These are phyloP conservation scores for Exophiala lecanii-corni DNA, from an alignment of 2,329 filamentous ascomycete species.

Conservation along the genomic window DNA sequence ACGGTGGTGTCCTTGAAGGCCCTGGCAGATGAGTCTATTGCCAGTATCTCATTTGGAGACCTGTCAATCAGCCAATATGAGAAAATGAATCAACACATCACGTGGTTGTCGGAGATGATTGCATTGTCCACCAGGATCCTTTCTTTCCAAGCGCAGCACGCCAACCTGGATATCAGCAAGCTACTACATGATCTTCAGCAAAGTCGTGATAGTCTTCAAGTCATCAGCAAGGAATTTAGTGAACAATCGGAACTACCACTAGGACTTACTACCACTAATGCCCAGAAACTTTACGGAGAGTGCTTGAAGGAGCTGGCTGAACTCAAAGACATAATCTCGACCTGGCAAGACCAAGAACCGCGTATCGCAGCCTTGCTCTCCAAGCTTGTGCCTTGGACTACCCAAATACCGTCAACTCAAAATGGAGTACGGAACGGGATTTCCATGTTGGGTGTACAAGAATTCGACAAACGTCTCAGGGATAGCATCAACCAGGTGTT, in stretches of 20 bases:
- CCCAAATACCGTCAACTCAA: conserved; percentile 28
- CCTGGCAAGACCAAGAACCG: conserved; percentile 46
- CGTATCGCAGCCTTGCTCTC: conserved; percentile 60
- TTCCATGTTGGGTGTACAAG: conserved; percentile 32
- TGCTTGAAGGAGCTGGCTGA: conserved; percentile 14
- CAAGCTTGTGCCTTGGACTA: conserved; percentile 64
- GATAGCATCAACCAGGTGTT: conserved; percentile 69
- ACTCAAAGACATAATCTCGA: conserved; percentile 36
- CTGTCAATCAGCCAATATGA: conserved; percentile 4
- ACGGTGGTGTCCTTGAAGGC: not conserved
- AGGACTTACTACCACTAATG: conserved; percentile 35
- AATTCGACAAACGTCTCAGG: conserved; percentile 57
- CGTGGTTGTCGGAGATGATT: conserved; percentile 68
- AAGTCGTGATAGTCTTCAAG: conserved; percentile 39
- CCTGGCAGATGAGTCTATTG: not conserved
- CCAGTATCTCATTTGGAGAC: not conserved
- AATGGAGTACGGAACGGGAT: conserved; percentile 22
- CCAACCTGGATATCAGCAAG: conserved; percentile 45
- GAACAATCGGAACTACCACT: conserved; percentile 48
- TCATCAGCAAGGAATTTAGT: conserved; percentile 49
- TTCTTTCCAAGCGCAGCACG: conserved; percentile 62
- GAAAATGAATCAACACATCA: conserved; percentile 25
- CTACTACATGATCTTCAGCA: conserved; percentile 30
- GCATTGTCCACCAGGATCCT: conserved; percentile 59
- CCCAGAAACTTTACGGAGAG: conserved; percentile 1